Base-by-base conservation (phyloP, 2,329 filamentous ascomycete genomes). In the Phialophora expanda region DNA sequence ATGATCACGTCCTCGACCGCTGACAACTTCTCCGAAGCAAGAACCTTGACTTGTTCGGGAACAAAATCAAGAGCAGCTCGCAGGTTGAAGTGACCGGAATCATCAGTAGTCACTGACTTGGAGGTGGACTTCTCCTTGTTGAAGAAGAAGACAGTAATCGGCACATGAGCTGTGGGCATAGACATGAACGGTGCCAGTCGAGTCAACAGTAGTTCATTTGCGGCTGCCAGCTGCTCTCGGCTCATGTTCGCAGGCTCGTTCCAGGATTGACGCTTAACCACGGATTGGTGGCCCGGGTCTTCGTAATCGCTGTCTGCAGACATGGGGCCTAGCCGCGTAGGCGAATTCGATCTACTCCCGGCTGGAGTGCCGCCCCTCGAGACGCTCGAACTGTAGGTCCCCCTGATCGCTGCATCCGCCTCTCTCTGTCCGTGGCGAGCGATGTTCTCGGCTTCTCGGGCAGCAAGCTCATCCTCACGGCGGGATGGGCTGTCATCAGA, bases 91-190 rank as follows among this genome's bases (percentile, higher is more conserved):
- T 99, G 95, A 0, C 95, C 95, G 0, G 91, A 88, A 34, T 95
- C 90, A 74, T 97, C 90, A 0, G 96, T 99, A 68, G 86, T 85
- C 3, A 97, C 87, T 0, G 91, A 97, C 60, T 90, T 86, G 30
- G 94, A 96, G 72, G 93, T 89, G 0, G 94, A 97, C 58, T 88
- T 85, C 2, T 85, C 80, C 14, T 96, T 88, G 73, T 98, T 95
- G 79, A 96, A 99, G 78, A 99, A 98, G 81, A 98, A 97, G 0
- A 97, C 83, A 0, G 93, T 97, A 61, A 99, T 89, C 0, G 93
- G 89, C 22, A 88, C 85, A 58, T 90, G 86, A 0, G 89, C 87
- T 64, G 93, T 81, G 0, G 95, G 92, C 48, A 89, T 93, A 0
- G 92, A 92, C 80, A 99, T 86, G 76, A 99, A 99, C 0, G 95